Conservation (phyloP, 768 basidiomycete species). For the Rhodotorula toruloides region DNA sequence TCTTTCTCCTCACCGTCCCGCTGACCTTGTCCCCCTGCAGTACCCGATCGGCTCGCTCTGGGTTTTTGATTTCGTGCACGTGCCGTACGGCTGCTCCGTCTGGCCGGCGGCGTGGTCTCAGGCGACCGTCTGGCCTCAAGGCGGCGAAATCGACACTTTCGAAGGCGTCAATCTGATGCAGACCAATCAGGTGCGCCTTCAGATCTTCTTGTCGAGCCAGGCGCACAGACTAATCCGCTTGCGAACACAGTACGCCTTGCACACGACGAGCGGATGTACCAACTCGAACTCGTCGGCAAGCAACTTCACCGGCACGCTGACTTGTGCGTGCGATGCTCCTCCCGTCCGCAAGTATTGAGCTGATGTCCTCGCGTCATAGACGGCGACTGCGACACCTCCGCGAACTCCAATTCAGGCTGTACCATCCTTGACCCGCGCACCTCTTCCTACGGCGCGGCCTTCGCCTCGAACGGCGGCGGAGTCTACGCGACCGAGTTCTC, state of each 20-base stretch:
- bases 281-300: conserved; percentile 30
- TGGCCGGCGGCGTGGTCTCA: conserved; percentile 15
- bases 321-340: background rate
- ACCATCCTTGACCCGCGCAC: conserved; percentile 22
- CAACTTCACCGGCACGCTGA: conserved; percentile 16
- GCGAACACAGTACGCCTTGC: conserved; percentile 51
- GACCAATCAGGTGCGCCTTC: conserved; percentile 59
- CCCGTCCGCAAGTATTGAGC: background rate
- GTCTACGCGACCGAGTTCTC: conserved; percentile 52
- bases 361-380: background rate
- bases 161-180: conserved; percentile 69
- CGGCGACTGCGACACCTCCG: conserved; percentile 17
- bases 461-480: conserved; percentile 52
- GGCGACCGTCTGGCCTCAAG: conserved; percentile 21
- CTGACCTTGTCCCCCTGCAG: background rate
- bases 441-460: conserved; percentile 49
- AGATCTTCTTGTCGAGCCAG: background rate
- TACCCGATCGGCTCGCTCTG: conserved; percentile 33
- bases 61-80: conserved; percentile 42
- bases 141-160: conserved; percentile 66
- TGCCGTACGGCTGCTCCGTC: conserved; percentile 55
- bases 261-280: conserved; percentile 55
- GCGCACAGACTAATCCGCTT: background rate
- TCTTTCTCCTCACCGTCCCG: background rate
- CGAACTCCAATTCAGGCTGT: conserved; percentile 25